A percentile compares a stretch with the other conserved stretches of the same genome.
phyloP scores from a whole-genome alignment of 1,284 basidiomycete species.

The Naganishia sp. region DNA sequence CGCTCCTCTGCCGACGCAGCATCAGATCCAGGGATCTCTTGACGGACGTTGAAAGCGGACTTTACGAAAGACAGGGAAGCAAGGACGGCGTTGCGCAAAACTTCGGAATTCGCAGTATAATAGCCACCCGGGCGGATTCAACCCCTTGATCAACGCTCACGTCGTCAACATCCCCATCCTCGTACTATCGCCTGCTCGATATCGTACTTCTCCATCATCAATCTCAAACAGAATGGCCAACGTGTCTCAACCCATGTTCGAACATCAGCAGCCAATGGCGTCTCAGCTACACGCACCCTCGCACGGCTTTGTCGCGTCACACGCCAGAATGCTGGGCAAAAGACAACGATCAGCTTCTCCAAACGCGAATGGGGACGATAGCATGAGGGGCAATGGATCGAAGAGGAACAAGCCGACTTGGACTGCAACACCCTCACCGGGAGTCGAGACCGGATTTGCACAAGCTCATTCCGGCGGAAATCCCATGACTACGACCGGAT shows the following conservation, averaged over 20 bases:
- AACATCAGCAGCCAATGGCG: conserved; percentile 10
- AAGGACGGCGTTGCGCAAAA: too few relatives aligned
- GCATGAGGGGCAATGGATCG: conserved; percentile 1
- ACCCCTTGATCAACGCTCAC: too few relatives aligned
- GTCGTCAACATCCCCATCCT: too few relatives aligned
- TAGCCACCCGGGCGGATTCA: too few relatives aligned
- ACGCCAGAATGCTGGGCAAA: conserved; percentile 22
- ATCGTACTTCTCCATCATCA: not conserved
- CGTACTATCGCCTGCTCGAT: not conserved
- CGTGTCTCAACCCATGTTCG: conserved; percentile 15
- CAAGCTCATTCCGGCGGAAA: conserved; percentile 1
- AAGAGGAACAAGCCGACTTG: conserved; percentile 19
- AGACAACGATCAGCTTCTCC: conserved; percentile 19
- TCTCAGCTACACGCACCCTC: not conserved
- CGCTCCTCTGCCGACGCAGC: too few relatives aligned
- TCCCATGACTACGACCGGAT: not conserved
- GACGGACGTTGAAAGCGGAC: too few relatives aligned
- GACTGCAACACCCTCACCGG: conserved; percentile 9
- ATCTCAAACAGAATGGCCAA: conserved; percentile 4
- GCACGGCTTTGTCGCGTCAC: conserved; percentile 3
- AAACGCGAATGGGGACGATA: conserved; percentile 1
- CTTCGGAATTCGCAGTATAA: too few relatives aligned
- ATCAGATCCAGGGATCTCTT: too few relatives aligned
- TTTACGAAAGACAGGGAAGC: too few relatives aligned
- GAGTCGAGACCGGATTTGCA: not conserved